Evolutionary conservation across 345 rosid species (phyloP).

Genomic region (Mangifera indica): DNA sequence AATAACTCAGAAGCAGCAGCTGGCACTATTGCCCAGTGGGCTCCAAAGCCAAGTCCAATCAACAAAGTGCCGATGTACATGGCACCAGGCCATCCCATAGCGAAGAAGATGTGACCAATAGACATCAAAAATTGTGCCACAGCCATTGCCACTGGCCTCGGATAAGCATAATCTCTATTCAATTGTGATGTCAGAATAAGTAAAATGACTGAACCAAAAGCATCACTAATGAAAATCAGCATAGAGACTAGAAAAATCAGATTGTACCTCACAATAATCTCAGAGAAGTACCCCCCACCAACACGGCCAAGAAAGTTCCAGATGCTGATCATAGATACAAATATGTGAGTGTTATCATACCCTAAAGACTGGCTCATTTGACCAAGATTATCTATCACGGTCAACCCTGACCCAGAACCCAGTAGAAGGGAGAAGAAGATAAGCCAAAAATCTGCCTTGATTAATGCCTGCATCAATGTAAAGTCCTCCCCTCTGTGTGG

Average conservation of each 20-base stretch:
- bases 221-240: neutral
- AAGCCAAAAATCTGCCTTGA: constrained; percentile 76
- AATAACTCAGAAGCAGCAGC: constrained; percentile 70
- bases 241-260: neutral
- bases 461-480: constrained; percentile 65
- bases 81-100: constrained; percentile 86
- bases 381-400: constrained; percentile 79
- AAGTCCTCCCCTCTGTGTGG: constrained; percentile 81
- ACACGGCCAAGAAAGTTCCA: constrained; percentile 91
- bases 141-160: constrained; percentile 84
- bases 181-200: constrained; percentile 11
- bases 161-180: constrained; percentile 81
- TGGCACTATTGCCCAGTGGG: constrained; percentile 65
- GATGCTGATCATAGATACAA: constrained; percentile 80
- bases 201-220: constrained; percentile 8
- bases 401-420: constrained; percentile 81
- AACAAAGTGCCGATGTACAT: constrained; percentile 83
- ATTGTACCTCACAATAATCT: constrained; percentile 58
- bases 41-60: constrained; percentile 60
- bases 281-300: constrained; percentile 91
- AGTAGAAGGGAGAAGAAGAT: constrained; percentile 64
- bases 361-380: constrained; percentile 75
- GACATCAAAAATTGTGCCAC: constrained; percentile 85
- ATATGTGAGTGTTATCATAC: constrained; percentile 51
- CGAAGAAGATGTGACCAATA: constrained; percentile 83